Evolutionary conservation across 768 basidiomycete genomes (phyloP), one percentile per base, ranked within the genome.

Genomic region (Psilocybe subaeruginosa): DNA sequence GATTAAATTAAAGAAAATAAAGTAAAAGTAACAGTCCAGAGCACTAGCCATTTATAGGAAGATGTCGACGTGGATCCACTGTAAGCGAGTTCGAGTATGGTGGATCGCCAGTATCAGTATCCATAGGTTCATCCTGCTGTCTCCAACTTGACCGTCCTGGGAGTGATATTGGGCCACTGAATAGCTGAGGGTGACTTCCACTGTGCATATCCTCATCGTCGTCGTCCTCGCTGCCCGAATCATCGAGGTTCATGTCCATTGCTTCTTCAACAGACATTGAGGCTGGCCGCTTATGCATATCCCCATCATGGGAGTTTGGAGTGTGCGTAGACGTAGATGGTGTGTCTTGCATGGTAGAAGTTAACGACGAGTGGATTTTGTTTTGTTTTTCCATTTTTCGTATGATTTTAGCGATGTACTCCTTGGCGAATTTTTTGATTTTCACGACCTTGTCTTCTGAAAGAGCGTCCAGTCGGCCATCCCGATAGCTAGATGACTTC

Each of bases 361-460:
- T 48, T 39, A 60, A 59, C n/a, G 56, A 55, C 8, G 72, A 62
- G 48, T 49, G 68, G 4, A 74, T 69, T 17, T 77, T 76, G 12
- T 74, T 69, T 12, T 79, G 76, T 71, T 87, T 90, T 35, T 88
- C 86, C 50, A 89, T 73, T 67, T 85, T 90, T 39, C 84, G 84
- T 16, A 92, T 73, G 8, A 96, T 77, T 75, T 97, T 97, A 58
- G 82, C 77, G 58, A 95, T 88, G 72, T 93, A 99, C 46, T 97
- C 94, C 74, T 97, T 95, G 35, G 90, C 81, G 70, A 95, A 99
- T 70, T 92, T 90, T 76, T 94, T 97, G 74, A 99, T 95, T 77
- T 98, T 98, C 48, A 72, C 69, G 19, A 83, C 77, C 72, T 98
- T 98, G 65, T 99, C 96, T 3, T 95, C 91, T 2, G 92, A 88